Conservation (phyloP, 2,329 filamentous ascomycete species). For the Fusarium tricinctum region DNA sequence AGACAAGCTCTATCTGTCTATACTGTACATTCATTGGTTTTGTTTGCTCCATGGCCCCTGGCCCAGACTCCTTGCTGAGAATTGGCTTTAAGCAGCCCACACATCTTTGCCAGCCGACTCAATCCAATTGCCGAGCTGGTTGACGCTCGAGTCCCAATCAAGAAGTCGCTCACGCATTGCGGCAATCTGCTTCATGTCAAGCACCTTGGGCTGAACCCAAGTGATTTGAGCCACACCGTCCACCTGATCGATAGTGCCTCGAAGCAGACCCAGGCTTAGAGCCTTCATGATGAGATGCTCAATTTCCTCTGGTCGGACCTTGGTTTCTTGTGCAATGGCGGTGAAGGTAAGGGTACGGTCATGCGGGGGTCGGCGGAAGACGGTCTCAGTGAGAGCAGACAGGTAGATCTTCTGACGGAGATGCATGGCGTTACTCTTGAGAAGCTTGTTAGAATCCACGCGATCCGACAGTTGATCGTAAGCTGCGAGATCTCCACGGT, state of each 20-base stretch:
- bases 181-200: slow-evolving; percentile 95
- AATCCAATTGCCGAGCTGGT: slow-evolving; percentile 97
- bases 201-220: slow-evolving; percentile 98
- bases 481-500: slow-evolving; percentile 89
- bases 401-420: slow-evolving; percentile 98
- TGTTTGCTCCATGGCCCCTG: slow-evolving; percentile 18
- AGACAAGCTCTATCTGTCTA: slow-evolving; percentile 48
- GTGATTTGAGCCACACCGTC: slow-evolving; percentile 94
- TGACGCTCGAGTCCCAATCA: slow-evolving; percentile 97
- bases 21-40: slow-evolving; percentile 50
- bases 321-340: slow-evolving; percentile 91
- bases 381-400: slow-evolving; percentile 93
- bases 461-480: slow-evolving; percentile 88
- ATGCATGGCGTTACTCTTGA: slow-evolving; percentile 84
- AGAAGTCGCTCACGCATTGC: slow-evolving; percentile 89
- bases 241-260: slow-evolving; percentile 96
- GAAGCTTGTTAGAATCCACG: slow-evolving; percentile 82
- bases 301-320: slow-evolving; percentile 90
- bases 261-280: slow-evolving; percentile 89
- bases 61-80: slow-evolving; percentile 7
- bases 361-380: slow-evolving; percentile 95
- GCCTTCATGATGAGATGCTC: slow-evolving; percentile 99
- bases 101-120: slow-evolving; percentile 94
- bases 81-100: slow-evolving; percentile 79
- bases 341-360: slow-evolving; percentile 94